Evolutionary conservation across 495 filamentous ascomycete species (phyloP).

Genomic region (Beverwykella pulmonaria): DNA sequence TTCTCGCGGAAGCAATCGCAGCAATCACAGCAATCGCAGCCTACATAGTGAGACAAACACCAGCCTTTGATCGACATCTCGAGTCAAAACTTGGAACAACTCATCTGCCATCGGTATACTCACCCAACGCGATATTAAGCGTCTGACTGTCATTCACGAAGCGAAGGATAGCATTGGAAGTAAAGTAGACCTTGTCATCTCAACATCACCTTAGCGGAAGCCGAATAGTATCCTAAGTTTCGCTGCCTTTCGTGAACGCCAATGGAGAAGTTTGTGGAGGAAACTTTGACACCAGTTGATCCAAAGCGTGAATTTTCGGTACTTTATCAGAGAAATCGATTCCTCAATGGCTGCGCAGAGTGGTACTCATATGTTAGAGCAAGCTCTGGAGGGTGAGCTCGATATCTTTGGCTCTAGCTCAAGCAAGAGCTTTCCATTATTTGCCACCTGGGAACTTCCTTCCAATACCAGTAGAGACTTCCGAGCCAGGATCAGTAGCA

Average conservation of each 20-base stretch:
- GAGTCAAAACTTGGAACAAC: conserved; percentile 34
- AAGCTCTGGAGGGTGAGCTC: not conserved
- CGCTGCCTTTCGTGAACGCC: conserved; percentile 40
- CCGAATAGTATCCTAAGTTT: conserved; percentile 53
- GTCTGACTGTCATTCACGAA: conserved; percentile 38
- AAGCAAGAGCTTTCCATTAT: not conserved
- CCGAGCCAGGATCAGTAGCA: not conserved
- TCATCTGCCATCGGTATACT: conserved; percentile 29
- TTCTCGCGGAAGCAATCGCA: conserved; percentile 15
- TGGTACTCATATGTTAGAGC: not conserved
- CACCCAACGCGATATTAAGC: conserved; percentile 28
- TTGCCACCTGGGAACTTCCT: not conserved
- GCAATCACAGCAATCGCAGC: conserved; percentile 19
- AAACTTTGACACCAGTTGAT: conserved; percentile 14
- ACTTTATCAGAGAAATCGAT: conserved; percentile 33
- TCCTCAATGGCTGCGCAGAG: not conserved
- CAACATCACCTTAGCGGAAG: conserved; percentile 49
- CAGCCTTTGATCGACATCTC: conserved; percentile 11
- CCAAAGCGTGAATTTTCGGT: conserved; percentile 37
- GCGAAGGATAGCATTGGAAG: conserved; percentile 36
- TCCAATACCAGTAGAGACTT: conserved; percentile 7
- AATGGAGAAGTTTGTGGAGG: conserved; percentile 21
- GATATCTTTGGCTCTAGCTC: conserved; percentile 20
- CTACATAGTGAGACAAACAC: conserved; percentile 26
- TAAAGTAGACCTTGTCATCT: not conserved